Evolutionary conservation across 2,329 filamentous ascomycete genomes (phyloP).

Genomic region (Botrytis tulipae): DNA sequence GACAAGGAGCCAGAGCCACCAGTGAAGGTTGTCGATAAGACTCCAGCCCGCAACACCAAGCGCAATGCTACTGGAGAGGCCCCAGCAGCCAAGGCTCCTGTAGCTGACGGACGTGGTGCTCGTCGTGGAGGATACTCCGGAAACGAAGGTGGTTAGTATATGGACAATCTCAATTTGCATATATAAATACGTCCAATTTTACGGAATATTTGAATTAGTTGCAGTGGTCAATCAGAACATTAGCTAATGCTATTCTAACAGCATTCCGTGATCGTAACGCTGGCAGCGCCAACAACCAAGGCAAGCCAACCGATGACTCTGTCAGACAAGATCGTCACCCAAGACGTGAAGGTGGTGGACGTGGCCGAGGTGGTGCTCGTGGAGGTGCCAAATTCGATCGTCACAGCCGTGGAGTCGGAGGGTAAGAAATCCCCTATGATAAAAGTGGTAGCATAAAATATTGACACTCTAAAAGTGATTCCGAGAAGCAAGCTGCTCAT

Average conservation of each 20-base stretch:
- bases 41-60: conserved; percentile 69
- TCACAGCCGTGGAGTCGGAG: conserved; percentile 40
- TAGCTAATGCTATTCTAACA: conserved; percentile 41
- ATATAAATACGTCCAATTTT: not conserved
- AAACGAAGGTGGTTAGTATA: conserved; percentile 80
- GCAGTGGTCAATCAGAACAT: conserved; percentile 8
- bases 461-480: conserved; percentile 53
- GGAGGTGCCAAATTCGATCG: conserved; percentile 40
- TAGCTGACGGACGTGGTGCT: conserved; percentile 31
- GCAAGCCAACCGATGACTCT: conserved; percentile 72
- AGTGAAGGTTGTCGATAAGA: conserved; percentile 87
- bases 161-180: not conserved
- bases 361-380: conserved; percentile 45
- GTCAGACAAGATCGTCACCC: conserved; percentile 51
- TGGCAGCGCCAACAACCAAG: conserved; percentile 79
- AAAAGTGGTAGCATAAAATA: not conserved
- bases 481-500: conserved; percentile 83
- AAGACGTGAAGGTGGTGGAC: conserved; percentile 61
- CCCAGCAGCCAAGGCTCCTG: conserved; percentile 45
- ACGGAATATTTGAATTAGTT: not conserved
- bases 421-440: conserved; percentile 27
- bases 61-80: conserved; percentile 79
- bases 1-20: conserved; percentile 76
- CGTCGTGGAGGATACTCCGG: conserved; percentile 61
- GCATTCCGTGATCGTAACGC: conserved; percentile 88